Evolutionary conservation across 83 land plant species (phyloP), one percentile per base, ranked within the genome.

Genomic region (Picea mariana): DNA sequence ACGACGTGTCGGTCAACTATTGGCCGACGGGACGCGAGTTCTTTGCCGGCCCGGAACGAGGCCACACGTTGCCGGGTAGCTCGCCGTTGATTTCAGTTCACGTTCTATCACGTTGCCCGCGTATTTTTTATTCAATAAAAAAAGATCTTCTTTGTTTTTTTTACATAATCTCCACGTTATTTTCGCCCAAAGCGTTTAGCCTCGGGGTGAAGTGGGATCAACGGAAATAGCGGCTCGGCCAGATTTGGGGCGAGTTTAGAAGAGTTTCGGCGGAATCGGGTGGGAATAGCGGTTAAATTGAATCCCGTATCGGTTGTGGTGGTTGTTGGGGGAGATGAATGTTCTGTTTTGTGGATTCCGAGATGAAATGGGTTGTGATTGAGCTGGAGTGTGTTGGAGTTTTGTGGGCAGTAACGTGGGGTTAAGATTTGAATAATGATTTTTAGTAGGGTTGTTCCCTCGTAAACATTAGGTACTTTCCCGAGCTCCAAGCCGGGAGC

Each of bases 381-480:
- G 71, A 67, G 71, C 71, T 67, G 71, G 71, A 67, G 23, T 67
- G 34, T 26, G 71, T 67, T 67, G 71, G 34, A 26, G 15, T 24
- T 24, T 24, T 31, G 38, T 67, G 71, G 34, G 71, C 12, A 26
- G 15, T 24, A 67, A 67, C 71, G 71, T 67, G 71, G 34, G 34
- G 15, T 13, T 24, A 26, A 26, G 26, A 12, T 67, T 67, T 27
- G 13, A 67, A 11, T 26, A 67, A 26, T 67, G 26, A 12, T 52
- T 52, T 52, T 11, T 52, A 52, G 26, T 24, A 5, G 31, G 15
- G 11, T 24, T 13, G 71, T 67, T 67, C 26, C 26, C 71, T 26
- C 17, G 31, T 26, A 67, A 26, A 8, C 71, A 67, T 11, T 9
- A 31, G 34, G 34, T 67, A 26, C 38, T 67, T 67, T 67, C 26